phyloP scores from a whole-genome alignment of 2,329 filamentous ascomycete species.

The Penicillium sclerotigenum region DNA sequence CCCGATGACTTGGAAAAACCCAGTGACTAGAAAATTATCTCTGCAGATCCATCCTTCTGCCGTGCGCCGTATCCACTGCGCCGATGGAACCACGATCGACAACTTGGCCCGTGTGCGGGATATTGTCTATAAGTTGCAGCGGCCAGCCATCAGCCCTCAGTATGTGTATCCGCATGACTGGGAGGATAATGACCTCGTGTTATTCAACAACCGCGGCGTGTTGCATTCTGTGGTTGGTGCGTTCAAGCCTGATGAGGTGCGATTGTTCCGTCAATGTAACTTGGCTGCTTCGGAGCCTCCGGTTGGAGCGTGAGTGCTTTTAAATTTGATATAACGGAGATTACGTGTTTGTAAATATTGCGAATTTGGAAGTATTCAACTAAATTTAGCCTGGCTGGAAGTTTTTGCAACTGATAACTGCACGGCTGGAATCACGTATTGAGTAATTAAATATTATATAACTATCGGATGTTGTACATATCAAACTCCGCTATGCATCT shows the following conservation, averaged over 20 bases:
- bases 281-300: slow-evolving; percentile 51
- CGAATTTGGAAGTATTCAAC: neutral
- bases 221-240: slow-evolving; percentile 73
- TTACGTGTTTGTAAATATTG: neutral
- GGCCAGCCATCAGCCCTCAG: slow-evolving; percentile 67
- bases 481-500: neutral
- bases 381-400: neutral
- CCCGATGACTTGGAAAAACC: slow-evolving; percentile 76
- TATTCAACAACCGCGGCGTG: slow-evolving; percentile 75
- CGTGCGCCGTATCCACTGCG: slow-evolving; percentile 64
- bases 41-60: slow-evolving; percentile 73
- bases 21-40: slow-evolving; percentile 64
- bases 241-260: slow-evolving; percentile 69
- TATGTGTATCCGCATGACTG: slow-evolving; percentile 73
- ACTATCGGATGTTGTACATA: neutral
- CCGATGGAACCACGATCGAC: slow-evolving; percentile 65
- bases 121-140: slow-evolving; percentile 68
- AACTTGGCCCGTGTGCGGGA: slow-evolving; percentile 64
- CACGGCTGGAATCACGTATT: neutral
- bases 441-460: neutral
- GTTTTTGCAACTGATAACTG: neutral
- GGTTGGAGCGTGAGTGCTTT: slow-evolving; percentile 12
- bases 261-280: slow-evolving; percentile 76
- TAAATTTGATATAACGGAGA: neutral
- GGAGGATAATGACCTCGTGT: slow-evolving; percentile 70